These are phyloP conservation scores for Fragilaria crotonensis DNA, from an alignment of 108 stramenopile genomes.

Conservation along the genomic window DNA sequence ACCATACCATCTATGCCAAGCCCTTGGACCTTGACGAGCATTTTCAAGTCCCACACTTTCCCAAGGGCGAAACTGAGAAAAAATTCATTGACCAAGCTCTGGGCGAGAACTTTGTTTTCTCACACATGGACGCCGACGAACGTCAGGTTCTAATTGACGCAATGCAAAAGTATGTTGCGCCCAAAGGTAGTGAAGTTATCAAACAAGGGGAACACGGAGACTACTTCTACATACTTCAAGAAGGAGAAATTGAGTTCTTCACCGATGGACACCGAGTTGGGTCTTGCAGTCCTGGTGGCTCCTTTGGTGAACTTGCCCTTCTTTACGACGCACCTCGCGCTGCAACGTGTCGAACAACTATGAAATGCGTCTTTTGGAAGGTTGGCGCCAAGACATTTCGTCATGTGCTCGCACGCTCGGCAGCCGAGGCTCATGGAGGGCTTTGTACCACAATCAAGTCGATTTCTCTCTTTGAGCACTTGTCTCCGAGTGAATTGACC, in stretches of 20 bases:
- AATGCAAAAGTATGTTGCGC: slow-evolving; percentile 41
- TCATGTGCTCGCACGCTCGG: slow-evolving; percentile 53
- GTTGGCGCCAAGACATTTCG: slow-evolving; percentile 79
- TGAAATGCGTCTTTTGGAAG: slow-evolving; percentile 41
- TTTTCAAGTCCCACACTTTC: slow-evolving; percentile 26
- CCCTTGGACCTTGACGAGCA: slow-evolving; percentile 66
- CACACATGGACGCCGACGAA: slow-evolving; percentile 37
- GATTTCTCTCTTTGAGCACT: slow-evolving; percentile 48
- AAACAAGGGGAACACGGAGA: slow-evolving; percentile 83
- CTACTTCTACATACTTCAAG: slow-evolving; percentile 77
- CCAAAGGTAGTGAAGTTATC: slow-evolving; percentile 65
- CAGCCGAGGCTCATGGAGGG: slow-evolving; percentile 28
- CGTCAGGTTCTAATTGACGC: slow-evolving; percentile 48
- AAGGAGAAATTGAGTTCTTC: slow-evolving; percentile 51
- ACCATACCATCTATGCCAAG: slow-evolving; percentile 74
- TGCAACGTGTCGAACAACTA: slow-evolving; percentile 70
- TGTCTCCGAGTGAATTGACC: slow-evolving; percentile 22
- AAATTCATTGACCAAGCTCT: slow-evolving; percentile 47
- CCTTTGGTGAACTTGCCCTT: slow-evolving; percentile 92
- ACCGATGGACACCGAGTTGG: slow-evolving; percentile 68
- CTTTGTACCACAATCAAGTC: slow-evolving; percentile 35
- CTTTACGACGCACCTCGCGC: slow-evolving; percentile 91
- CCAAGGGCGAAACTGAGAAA: slow-evolving; percentile 39
- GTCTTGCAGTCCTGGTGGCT: slow-evolving; percentile 38
- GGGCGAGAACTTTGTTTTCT: slow-evolving; percentile 71